Base-by-base conservation (phyloP, 1,284 basidiomycete genomes). In the Sporisorium scitamineum region DNA sequence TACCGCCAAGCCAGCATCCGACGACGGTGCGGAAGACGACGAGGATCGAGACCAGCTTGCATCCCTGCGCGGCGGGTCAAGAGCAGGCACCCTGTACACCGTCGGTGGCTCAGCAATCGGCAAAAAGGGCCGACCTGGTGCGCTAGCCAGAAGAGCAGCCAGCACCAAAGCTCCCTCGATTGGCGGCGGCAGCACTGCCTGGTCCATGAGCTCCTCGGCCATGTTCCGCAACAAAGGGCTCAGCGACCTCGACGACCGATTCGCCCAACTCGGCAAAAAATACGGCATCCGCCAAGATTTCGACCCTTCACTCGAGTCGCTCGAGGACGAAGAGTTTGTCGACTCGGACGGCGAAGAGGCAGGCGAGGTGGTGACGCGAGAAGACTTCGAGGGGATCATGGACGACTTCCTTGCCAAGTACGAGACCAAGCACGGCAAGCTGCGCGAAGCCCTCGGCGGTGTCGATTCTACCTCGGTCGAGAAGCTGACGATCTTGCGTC, bases 321-420 rank as follows among this genome's bases (percentile, higher is more conserved):
- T 91, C 76, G 90, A 89, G 80, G 89, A 88, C 37, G 87, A 89
- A 63, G 87, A 92, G 68, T 75, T 70, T 51, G 67, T 70, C 34
- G 72, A 75, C 39, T 66, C 62, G 47, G 72, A 75, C 47, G 72
- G 72, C 42, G 87, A 88, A 59, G 90, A 90, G 76, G 87, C 93
- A 41, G 93, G 92, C 5, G 88, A 89, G 67, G 87, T 90, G 55
- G 88, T 92, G 42, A 89, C 89, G 16, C 87, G 87, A 90, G 92
- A 92, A 76, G 96, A 98, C 86, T 96, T 98, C 84, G 91, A 93
- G 54, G 87, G 88, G 0, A 94, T 98, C 88, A 91, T 99, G 88
- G 91, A 96, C 85, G 94, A 97, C 81, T 99, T 99, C 85, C 88
- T 99, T 64, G 91, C 93, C 57, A 92, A 94, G 79, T 97, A 94